A percentile compares a stretch with the other conserved stretches of the same genome.
Conservation (phyloP, 345 rosid species). For the Lepidium aucheri region DNA sequence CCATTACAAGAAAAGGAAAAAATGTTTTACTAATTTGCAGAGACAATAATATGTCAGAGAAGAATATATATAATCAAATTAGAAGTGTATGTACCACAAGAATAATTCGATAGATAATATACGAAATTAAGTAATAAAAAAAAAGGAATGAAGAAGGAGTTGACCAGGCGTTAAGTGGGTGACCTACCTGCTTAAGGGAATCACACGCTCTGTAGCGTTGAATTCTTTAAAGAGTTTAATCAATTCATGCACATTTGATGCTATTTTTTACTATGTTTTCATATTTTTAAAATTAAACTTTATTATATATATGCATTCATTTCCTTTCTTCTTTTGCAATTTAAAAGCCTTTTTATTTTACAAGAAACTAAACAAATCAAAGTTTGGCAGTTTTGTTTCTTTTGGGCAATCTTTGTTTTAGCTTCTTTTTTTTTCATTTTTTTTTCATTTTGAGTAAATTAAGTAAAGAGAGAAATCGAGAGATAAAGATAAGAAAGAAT, state of each 20-base stretch:
- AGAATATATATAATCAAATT: neutral
- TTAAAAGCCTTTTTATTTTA: conserved; percentile 8
- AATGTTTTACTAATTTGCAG: neutral
- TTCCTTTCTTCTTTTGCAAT: conserved; percentile 25
- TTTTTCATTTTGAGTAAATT: neutral
- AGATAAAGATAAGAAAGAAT: conserved; percentile 22
- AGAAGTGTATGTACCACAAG: neutral
- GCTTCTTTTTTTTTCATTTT: neutral
- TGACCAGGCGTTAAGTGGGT: conserved; percentile 86
- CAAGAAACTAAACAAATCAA: conserved; percentile 14
- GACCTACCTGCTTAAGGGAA: conserved; percentile 70
- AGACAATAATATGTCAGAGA: neutral
- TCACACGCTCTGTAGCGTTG: conserved; percentile 91
- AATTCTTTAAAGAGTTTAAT: conserved; percentile 65
- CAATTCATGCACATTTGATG: conserved; percentile 76
- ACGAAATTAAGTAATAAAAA: neutral
- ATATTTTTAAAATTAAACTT: neutral
- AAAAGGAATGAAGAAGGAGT: conserved; percentile 17
- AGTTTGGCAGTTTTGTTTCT: conserved; percentile 24
- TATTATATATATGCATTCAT: conserved; percentile 18
- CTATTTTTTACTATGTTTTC: neutral
- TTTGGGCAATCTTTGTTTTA: conserved; percentile 27
- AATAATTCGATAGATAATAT: neutral
- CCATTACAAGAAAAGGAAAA: neutral
- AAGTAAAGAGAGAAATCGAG: conserved; percentile 9